Evolutionary conservation across 2,329 filamentous ascomycete species (phyloP), one percentile per base, ranked within the genome.

Genomic region (Hymenoscyphus fructigenus): DNA sequence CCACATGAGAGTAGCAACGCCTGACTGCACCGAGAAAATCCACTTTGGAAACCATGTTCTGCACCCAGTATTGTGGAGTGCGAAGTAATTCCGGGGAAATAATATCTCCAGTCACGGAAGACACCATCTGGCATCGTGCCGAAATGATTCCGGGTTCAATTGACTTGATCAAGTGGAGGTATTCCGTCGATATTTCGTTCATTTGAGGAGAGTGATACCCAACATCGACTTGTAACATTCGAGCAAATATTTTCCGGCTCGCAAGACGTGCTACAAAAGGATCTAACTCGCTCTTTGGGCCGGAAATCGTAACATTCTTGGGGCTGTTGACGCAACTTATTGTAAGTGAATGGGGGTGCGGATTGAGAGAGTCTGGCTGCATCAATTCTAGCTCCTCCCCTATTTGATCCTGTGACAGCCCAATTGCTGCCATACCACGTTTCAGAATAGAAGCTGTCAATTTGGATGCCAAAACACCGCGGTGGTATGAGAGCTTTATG

Each of bases 171-270:
- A 28, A 29, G 28, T 29, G 28, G 17, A 62, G 50, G 57, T 70
- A 70, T 3, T 63, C 53, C 3, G 47, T 44, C 1, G 58, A 57
- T 28, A 67, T 58, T 3, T 17, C n/a, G 2, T 70, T 65, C 71
- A 73, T 73, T 32, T 73, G 70, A 15, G 41, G 60, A 3, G 71
- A 79, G 63, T 80, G 78, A 60, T 81, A 82, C 0, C 79, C 79
- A 3, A 64, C 76, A 60, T 79, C 75, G 2, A 80, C 77, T 14
- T 74, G 71, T 0, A 82, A 70, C 0, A 65, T 53, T 5, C 78
- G 67, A 1, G 70, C 64, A 60, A 79, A 77, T 5, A 72, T 72
- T 7, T 70, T 64, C 12, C 74, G 65, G 5, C 71, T 70, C 1
- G 74, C 53, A 14, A 66, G 53, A 26, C 58, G 9, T 2, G 28